Conservation (phyloP, 805 yeast species). For the Yamadazyma akitaensis region DNA sequence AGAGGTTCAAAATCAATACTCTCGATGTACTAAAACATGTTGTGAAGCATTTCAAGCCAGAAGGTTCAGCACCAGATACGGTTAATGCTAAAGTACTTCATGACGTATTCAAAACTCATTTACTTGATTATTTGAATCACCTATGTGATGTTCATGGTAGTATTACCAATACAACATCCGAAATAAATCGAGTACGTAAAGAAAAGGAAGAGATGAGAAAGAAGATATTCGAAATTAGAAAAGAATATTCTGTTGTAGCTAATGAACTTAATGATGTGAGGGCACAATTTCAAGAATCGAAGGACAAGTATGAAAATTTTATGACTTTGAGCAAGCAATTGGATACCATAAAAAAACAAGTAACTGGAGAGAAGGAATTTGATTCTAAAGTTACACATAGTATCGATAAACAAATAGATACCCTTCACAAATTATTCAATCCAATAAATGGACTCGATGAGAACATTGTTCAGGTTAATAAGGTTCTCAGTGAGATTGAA, state of each 20-base stretch:
- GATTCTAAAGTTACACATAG: background rate
- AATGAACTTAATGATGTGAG: conserved; percentile 29
- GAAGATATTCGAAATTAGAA: conserved; percentile 27
- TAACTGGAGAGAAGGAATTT: background rate
- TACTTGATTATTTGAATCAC: conserved; percentile 25
- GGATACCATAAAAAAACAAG: background rate
- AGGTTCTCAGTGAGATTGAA: conserved; percentile 14
- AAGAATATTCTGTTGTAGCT: conserved; percentile 31
- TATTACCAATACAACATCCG: conserved; percentile 27
- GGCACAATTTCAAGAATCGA: conserved; percentile 16
- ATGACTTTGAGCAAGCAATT: conserved; percentile 6
- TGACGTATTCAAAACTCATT: conserved; percentile 29
- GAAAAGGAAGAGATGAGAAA: conserved; percentile 29
- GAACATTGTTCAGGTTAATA: conserved; percentile 22
- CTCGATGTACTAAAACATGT: conserved; percentile 36
- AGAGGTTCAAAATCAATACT: conserved; percentile 28
- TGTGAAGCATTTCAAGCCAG: conserved; percentile 27
- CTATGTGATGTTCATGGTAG: conserved; percentile 34
- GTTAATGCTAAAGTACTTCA: conserved; percentile 24
- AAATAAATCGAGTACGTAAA: conserved; percentile 28
- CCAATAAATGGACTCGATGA: conserved; percentile 24
- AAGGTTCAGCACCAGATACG: conserved; percentile 7
- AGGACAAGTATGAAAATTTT: conserved; percentile 16
- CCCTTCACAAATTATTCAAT: conserved; percentile 16
- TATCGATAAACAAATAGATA: conserved; percentile 5